These are phyloP conservation scores for Aspergillus ochraceoroseus DNA, from an alignment of 2,329 filamentous ascomycete species.

Conservation along the genomic window DNA sequence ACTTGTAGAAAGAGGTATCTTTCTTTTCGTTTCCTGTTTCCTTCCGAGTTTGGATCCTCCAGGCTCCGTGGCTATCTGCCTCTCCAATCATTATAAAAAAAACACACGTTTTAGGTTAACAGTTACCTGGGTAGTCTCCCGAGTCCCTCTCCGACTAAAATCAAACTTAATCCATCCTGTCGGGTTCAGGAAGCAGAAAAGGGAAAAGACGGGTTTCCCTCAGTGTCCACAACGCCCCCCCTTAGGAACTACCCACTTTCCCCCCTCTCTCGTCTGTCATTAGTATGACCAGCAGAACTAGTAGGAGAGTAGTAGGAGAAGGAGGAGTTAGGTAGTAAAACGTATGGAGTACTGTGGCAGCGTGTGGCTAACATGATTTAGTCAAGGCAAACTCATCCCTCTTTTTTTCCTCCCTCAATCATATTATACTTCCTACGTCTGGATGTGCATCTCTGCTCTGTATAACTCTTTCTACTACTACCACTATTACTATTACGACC, in stretches of 20 bases:
- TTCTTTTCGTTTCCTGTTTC: neutral
- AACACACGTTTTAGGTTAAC: conserved; percentile 28
- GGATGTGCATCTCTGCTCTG: no score
- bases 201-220: conserved; percentile 12
- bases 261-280: conserved; percentile 11
- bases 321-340: no score
- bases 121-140: conserved; percentile 24
- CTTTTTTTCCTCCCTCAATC: no score
- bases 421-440: no score
- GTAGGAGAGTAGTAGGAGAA: no score
- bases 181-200: conserved; percentile 25
- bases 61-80: neutral
- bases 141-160: conserved; percentile 33
- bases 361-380: no score
- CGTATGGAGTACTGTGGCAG: no score
- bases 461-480: no score
- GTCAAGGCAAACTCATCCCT: no score
- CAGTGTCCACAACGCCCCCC: conserved; percentile 5
- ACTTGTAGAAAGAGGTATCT: neutral
- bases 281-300: conserved; percentile 11
- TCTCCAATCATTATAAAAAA: conserved; percentile 3
- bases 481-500: no score
- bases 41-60: neutral
- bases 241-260: conserved; percentile 8
- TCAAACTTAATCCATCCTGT: conserved; percentile 38